Conservation (phyloP, 257 asterid genomes). For the Solanum virginianum region DNA sequence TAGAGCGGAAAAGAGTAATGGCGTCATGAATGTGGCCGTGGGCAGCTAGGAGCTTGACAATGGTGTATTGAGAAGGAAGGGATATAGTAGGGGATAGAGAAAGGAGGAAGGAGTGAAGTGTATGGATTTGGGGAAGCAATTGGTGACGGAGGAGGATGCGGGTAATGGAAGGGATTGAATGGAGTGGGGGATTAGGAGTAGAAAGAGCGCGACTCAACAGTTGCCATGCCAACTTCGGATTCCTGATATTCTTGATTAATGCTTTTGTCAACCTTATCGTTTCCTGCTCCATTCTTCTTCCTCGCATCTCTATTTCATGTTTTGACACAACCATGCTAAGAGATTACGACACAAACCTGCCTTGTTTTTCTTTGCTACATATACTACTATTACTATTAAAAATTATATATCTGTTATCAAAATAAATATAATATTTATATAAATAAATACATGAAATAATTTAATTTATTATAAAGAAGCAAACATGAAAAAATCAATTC, state of each 20-base stretch:
- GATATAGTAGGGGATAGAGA: slow-evolving; percentile 3
- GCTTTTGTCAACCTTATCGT: slow-evolving; percentile 33
- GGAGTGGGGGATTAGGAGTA: slow-evolving; percentile 4
- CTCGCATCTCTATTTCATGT: neutral
- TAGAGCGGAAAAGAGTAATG: slow-evolving; percentile 45
- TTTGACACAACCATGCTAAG: no score
- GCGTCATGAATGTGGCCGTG: slow-evolving; percentile 36
- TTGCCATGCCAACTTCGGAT: slow-evolving; percentile 66
- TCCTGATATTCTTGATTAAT: slow-evolving; percentile 34
- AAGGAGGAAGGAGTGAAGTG: slow-evolving; percentile 47
- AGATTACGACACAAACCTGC: no score
- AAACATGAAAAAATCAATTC: no score
- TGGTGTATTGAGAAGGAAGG: slow-evolving; percentile 16
- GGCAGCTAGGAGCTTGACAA: slow-evolving; percentile 38
- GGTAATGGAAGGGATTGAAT: slow-evolving; percentile 34
- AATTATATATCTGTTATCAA: no score
- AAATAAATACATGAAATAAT: no score
- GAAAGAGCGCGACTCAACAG: slow-evolving; percentile 48
- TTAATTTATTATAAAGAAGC: no score
- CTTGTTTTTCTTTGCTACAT: no score
- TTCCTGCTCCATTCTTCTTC: slow-evolving; percentile 1
- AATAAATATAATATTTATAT: no score
- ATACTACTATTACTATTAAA: no score
- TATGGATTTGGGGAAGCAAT: slow-evolving; percentile 54
- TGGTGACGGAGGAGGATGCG: slow-evolving; percentile 52